Conservation (phyloP, 106 monocot genomes). For the Dioscorea dumetorum region DNA sequence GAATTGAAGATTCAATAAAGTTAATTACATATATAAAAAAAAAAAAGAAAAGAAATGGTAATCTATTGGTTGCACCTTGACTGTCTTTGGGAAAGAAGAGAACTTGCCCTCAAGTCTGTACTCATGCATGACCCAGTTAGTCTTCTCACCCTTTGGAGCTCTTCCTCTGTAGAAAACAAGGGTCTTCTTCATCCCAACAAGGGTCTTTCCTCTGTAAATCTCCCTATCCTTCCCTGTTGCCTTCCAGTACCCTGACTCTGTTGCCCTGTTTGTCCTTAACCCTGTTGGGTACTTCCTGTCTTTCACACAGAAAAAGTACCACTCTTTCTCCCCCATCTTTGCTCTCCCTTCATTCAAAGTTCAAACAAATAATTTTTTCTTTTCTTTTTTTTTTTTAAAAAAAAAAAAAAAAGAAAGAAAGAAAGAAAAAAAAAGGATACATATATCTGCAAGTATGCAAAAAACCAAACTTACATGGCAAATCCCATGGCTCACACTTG, state of each 20-base stretch:
- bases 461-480: slow-evolving; percentile 18
- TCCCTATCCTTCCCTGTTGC: slow-evolving; percentile 83
- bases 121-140: slow-evolving; percentile 79
- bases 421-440: no score
- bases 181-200: slow-evolving; percentile 80
- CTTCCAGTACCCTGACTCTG: slow-evolving; percentile 73
- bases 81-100: slow-evolving; percentile 15
- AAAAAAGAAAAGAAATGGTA: not conserved
- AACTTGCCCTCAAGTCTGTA: slow-evolving; percentile 55
- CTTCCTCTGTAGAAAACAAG: slow-evolving; percentile 80
- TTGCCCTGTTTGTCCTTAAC: slow-evolving; percentile 72
- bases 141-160: slow-evolving; percentile 66
- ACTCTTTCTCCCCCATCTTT: slow-evolving; percentile 81
- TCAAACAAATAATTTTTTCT: no score
- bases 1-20: no score
- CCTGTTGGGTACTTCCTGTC: slow-evolving; percentile 74
- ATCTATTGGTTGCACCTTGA: slow-evolving; percentile 23
- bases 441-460: no score
- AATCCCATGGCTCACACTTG: slow-evolving; percentile 54
- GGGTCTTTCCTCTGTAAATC: slow-evolving; percentile 28
- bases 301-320: slow-evolving; percentile 75
- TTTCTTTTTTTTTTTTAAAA: no score
- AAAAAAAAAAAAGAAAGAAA: no score
- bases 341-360: slow-evolving; percentile 26
- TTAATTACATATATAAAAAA: not conserved